Conservation (phyloP, 176 grass and related monocot species). For the Carex scoparia region DNA sequence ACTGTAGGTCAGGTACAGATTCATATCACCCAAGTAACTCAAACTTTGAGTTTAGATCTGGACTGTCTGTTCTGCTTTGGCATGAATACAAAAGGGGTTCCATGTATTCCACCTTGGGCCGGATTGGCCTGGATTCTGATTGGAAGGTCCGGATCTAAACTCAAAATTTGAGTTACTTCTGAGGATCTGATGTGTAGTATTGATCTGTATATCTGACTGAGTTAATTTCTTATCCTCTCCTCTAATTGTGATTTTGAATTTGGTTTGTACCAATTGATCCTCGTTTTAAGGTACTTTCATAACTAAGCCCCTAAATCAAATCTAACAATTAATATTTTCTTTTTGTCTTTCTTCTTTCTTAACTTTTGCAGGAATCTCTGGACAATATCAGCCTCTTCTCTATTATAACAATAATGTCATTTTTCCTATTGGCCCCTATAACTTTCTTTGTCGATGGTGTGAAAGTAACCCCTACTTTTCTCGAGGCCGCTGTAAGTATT, state of each 20-base stretch:
- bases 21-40: no score
- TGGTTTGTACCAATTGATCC: neutral
- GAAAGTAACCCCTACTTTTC: conserved; percentile 62
- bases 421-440: conserved; percentile 73
- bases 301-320: neutral
- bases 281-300: neutral
- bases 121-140: no score
- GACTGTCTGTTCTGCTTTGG: no score
- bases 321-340: neutral
- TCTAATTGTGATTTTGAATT: neutral
- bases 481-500: conserved; percentile 78
- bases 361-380: conserved; percentile 54
- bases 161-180: no score
- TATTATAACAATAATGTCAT: conserved; percentile 96
- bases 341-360: conserved; percentile 10
- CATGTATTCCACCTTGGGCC: no score
- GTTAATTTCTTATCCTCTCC: neutral
- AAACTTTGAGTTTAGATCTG: no score
- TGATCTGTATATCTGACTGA: neutral
- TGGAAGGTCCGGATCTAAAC: no score
- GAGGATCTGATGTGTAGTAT: neutral
- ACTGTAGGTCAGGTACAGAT: neutral
- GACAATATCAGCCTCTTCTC: conserved; percentile 93
- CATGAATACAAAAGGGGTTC: no score
- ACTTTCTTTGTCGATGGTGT: conserved; percentile 75